These are phyloP conservation scores for Periconia digitata DNA, from an alignment of 2,329 filamentous ascomycete genomes.

Conservation along the genomic window DNA sequence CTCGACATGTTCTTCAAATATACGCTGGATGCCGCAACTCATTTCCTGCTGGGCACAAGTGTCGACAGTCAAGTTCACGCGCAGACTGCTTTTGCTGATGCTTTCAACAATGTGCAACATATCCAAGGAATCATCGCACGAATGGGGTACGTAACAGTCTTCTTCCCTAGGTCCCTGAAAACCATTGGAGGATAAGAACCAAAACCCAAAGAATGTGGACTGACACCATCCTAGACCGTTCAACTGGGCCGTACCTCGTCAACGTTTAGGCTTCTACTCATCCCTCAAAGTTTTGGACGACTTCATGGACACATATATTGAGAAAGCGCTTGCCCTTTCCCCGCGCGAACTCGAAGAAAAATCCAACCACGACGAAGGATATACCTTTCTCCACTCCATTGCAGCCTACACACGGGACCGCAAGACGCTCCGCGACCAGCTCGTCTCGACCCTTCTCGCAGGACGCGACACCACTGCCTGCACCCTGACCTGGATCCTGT, in stretches of 20 bases:
- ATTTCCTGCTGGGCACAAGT: slow-evolving; percentile 80
- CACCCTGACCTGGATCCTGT: slow-evolving; percentile 78
- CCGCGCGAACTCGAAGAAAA: slow-evolving; percentile 73
- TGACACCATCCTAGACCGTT: slow-evolving; percentile 58
- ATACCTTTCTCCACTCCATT: slow-evolving; percentile 86
- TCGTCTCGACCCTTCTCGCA: slow-evolving; percentile 72
- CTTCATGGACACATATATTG: slow-evolving; percentile 78
- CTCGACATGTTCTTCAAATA: slow-evolving; percentile 74
- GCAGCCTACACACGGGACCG: slow-evolving; percentile 72
- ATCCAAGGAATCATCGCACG: slow-evolving; percentile 69
- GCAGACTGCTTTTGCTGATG: slow-evolving; percentile 71
- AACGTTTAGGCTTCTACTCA: slow-evolving; percentile 60
- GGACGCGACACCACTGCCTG: slow-evolving; percentile 85
- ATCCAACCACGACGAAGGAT: slow-evolving; percentile 69
- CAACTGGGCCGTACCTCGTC: slow-evolving; percentile 63
- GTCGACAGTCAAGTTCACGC: slow-evolving; percentile 63
- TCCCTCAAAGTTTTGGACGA: slow-evolving; percentile 70
- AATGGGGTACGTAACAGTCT: slow-evolving; percentile 53
- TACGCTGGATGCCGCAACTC: slow-evolving; percentile 81
- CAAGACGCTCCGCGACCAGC: slow-evolving; percentile 77
- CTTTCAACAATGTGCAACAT: slow-evolving; percentile 77
- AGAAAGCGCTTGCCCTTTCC: slow-evolving; percentile 68
- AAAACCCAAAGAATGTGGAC: slow-evolving; percentile 7
- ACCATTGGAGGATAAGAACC: not conserved
- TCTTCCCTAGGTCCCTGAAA: not conserved